These are phyloP conservation scores for Wallacemonas sp. DNA, from an alignment of 208 protist genomes.

Conservation along the genomic window DNA sequence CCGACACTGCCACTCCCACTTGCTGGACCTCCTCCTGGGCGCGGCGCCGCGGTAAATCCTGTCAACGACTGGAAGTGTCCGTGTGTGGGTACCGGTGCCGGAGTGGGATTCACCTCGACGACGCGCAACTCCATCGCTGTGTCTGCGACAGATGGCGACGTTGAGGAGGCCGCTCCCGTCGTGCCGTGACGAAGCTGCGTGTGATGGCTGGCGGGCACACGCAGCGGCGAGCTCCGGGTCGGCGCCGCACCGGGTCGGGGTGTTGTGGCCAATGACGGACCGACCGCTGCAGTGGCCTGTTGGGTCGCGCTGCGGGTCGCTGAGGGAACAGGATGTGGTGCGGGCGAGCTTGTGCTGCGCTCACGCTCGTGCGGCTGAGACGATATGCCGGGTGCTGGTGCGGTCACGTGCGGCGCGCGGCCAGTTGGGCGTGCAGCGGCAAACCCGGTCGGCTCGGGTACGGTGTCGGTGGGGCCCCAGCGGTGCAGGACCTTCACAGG, in stretches of 20 bases:
- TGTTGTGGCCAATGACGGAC: no score
- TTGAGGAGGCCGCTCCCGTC: background rate
- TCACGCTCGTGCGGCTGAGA: background rate
- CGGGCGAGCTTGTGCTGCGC: constrained; percentile 11
- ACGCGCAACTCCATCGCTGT: constrained; percentile 8
- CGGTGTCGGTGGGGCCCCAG: background rate
- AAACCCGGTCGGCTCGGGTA: background rate
- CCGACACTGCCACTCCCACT: background rate
- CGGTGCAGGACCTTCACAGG: constrained; percentile 11
- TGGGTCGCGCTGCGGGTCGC: background rate
- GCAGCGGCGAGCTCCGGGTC: no score
- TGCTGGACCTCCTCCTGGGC: background rate
- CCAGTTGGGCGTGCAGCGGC: no score
- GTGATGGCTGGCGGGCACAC: no score
- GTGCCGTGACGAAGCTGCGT: no score
- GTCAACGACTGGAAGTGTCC: no score
- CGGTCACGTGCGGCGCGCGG: no score
- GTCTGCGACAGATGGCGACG: background rate
- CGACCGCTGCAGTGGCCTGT: no score
- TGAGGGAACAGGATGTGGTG: background rate
- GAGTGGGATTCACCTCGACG: background rate
- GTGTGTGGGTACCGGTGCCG: background rate
- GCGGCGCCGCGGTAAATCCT: no score
- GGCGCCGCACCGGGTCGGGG: no score
- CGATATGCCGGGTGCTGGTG: no score